phyloP scores from a whole-genome alignment of 371 early-diverging fungal genomes.

The Lichtheimia corymbifera region DNA sequence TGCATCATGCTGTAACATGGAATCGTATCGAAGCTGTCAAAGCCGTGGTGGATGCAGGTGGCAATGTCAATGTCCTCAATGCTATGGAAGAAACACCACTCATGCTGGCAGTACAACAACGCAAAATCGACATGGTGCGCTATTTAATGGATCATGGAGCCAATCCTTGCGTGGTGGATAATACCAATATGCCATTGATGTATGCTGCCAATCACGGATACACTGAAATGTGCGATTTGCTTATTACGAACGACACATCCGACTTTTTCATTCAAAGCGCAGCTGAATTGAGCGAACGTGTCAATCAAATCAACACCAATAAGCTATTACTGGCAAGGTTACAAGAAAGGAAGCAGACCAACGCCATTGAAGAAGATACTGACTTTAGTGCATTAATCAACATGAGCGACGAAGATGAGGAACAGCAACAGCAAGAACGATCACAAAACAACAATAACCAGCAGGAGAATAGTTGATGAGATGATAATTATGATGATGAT shows the following conservation, averaged over 20 bases:
- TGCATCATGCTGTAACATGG: slow-evolving; percentile 52
- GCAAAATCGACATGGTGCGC: slow-evolving; percentile 47
- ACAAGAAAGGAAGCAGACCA: slow-evolving; percentile 1
- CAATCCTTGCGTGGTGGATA: slow-evolving; percentile 25
- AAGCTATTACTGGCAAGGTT: slow-evolving; percentile 16
- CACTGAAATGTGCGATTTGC: slow-evolving; percentile 42
- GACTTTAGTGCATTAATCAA: slow-evolving; percentile 33
- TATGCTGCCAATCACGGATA: slow-evolving; percentile 56
- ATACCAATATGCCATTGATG: slow-evolving; percentile 37
- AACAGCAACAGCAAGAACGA: neutral
- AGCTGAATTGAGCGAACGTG: slow-evolving; percentile 31
- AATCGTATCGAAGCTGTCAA: slow-evolving; percentile 43
- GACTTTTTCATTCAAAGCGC: slow-evolving; percentile 32
- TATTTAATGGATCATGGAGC: slow-evolving; percentile 41
- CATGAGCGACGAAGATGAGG: slow-evolving; percentile 42
- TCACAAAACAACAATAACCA: no score
- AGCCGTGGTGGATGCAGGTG: slow-evolving; percentile 28
- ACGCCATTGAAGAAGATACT: neutral
- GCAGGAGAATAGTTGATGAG: no score
- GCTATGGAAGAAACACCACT: slow-evolving; percentile 47
- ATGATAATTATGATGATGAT: no score
- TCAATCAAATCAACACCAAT: slow-evolving; percentile 21
- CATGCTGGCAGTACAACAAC: slow-evolving; percentile 47
- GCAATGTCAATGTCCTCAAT: slow-evolving; percentile 38
- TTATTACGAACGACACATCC: slow-evolving; percentile 34